Percentiles rank a stretch among this genome's conserved stretches.
Conservation (phyloP, 2,329 filamentous ascomycete species). For the Coniochaeta hoffmannii region DNA sequence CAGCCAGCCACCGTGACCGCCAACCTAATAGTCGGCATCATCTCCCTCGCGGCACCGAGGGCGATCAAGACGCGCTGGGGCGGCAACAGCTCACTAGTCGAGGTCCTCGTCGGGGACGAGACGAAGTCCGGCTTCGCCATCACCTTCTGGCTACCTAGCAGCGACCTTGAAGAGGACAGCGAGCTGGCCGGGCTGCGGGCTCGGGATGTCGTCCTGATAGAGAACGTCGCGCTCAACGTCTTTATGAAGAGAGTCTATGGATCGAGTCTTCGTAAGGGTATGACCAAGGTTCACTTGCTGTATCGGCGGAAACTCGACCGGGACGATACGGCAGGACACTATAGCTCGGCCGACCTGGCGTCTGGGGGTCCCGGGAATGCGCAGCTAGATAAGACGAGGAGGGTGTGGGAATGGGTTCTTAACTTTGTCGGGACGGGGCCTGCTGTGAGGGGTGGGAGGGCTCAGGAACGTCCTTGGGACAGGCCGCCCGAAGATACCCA, state of each 20-base stretch:
- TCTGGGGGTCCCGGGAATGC: constrained; percentile 27
- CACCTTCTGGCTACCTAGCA: constrained; percentile 67
- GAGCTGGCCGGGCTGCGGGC: constrained; percentile 44
- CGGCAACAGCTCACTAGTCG: constrained; percentile 57
- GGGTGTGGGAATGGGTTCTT: constrained; percentile 68
- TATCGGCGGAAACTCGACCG: constrained; percentile 46
- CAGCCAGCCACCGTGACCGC: constrained; percentile 75
- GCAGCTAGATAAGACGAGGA: constrained; percentile 55
- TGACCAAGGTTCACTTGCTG: constrained; percentile 63
- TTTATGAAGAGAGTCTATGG: constrained; percentile 78
- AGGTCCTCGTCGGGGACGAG: constrained; percentile 78
- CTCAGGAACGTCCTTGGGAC: constrained; percentile 1
- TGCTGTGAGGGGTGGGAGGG: neutral
- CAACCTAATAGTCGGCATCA: constrained; percentile 73
- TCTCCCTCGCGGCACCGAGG: constrained; percentile 62
- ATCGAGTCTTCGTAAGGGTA: constrained; percentile 65
- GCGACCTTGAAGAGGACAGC: constrained; percentile 23
- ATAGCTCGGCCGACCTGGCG: constrained; percentile 42
- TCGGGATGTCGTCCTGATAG: constrained; percentile 72
- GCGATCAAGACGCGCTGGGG: constrained; percentile 62
- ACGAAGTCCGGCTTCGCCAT: constrained; percentile 73
- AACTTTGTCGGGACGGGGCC: constrained; percentile 49
- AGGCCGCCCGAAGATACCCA: constrained; percentile 5
- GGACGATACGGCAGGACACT: constrained; percentile 48
- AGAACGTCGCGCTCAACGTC: constrained; percentile 69